Base-by-base conservation (phyloP, 768 basidiomycete species). In the Coprinopsis marcescibilis region DNA sequence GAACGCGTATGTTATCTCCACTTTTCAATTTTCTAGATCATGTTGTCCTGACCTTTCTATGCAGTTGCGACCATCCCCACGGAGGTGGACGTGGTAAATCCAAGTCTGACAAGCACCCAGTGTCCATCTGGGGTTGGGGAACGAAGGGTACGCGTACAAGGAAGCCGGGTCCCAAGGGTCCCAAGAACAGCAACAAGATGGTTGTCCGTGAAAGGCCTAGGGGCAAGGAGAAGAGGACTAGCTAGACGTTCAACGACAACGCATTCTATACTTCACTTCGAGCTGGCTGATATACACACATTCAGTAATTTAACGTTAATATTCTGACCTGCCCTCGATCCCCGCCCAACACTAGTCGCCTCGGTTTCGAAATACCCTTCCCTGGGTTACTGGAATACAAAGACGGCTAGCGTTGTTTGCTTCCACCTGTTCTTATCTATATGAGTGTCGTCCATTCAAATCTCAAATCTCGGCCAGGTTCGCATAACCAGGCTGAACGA, bases 81-180 rank as follows among this genome's bases (percentile, higher is more conserved):
- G 94, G 94, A 66, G 94, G 95, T 72, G 95, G 95, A 65, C 86
- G 95, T 68, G 95, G 95, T 56, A 97, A 95, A 66, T 89, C 87
- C 50, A 98, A 99, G 75, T 90, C 89, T 48, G 83, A 94, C 78
- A 95, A 90, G 61, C 84, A 93, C 61, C 91, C 94, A 2, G 83
- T 88, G 21, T 92, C 89, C 10, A 80, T 89, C 44, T 96, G 86
- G 85, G 93, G 91, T 46, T 92, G 89, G 87, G 76, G 85, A 48
- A 87, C 90, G 12, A 91, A 92, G 71, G 93, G 93, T 49, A 89
- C 83, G 51, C 78, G 95, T 48, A 99, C 95, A 46, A 83, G 95
- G 58, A 86, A 91, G 61, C 89, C 92, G 13, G 91, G 91, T 37
- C 89, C 86, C 48, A 90, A 87, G 59, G 91, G 89, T 17, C 89